Conservation (phyloP, 2,329 filamentous ascomycete species). For the Boeremia exigua region DNA sequence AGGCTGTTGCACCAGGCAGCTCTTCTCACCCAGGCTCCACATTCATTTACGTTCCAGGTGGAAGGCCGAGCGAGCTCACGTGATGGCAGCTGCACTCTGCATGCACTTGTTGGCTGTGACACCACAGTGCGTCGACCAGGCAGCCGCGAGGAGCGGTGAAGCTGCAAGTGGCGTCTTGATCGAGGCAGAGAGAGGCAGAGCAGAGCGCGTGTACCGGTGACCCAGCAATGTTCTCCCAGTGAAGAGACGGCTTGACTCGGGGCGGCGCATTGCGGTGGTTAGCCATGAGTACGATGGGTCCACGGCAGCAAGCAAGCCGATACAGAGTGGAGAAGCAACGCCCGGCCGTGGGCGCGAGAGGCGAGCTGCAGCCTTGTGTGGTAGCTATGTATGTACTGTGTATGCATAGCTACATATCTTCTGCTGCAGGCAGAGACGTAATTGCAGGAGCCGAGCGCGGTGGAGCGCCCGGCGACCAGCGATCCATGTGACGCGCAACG, state of each 20-base stretch:
- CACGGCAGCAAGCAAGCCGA: conserved; percentile 35
- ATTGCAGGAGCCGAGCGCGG: conserved; percentile 26
- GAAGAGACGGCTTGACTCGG: background rate
- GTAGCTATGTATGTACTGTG: conserved; percentile 2
- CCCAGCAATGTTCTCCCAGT: background rate
- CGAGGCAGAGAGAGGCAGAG: background rate
- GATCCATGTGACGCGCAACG: conserved; percentile 22
- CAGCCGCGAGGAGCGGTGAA: conserved; percentile 29
- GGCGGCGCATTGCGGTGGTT: background rate
- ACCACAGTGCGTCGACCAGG: conserved; percentile 15
- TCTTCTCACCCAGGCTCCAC: background rate
- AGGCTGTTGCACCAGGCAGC: conserved; percentile 25
- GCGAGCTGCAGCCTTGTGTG: conserved; percentile 23
- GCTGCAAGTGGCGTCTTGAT: conserved; percentile 17
- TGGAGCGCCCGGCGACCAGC: conserved; percentile 18
- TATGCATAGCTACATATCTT: conserved; percentile 4
- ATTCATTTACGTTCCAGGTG: background rate
- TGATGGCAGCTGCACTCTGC: conserved; percentile 9
- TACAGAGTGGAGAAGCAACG: conserved; percentile 14
- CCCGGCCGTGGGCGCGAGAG: conserved; percentile 19
- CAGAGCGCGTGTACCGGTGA: background rate
- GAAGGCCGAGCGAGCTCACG: conserved; percentile 15
- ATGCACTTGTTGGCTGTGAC: conserved; percentile 23
- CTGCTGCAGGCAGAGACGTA: conserved; percentile 8
- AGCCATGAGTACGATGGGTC: conserved; percentile 21